Evolutionary conservation across 352 stramenopile species (phyloP).

Genomic region (Phytophthora brassicae): DNA sequence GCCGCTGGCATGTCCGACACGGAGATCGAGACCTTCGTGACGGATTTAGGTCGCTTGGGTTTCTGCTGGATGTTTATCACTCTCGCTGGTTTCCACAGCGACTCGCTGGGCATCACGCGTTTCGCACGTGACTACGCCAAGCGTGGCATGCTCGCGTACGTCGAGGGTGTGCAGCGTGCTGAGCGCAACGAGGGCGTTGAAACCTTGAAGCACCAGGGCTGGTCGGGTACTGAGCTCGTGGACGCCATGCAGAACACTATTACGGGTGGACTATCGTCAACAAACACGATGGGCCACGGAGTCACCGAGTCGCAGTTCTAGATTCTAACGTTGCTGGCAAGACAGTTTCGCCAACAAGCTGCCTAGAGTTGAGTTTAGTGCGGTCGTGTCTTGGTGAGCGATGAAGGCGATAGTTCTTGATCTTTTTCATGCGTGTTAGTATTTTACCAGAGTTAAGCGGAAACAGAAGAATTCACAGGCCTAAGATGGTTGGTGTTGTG

Average conservation of each 20-base stretch:
- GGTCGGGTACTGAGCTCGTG: conserved; percentile 96
- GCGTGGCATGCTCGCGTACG: conserved; percentile 94
- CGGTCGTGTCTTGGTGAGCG: conserved; percentile 4
- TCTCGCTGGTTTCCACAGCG: conserved; percentile 97
- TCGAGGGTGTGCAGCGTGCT: conserved; percentile 95
- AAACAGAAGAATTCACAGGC: conserved; percentile 27
- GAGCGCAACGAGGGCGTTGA: conserved; percentile 95
- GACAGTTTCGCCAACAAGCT: conserved; percentile 14
- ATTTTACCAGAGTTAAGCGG: conserved; percentile 31
- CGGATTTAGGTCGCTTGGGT: conserved; percentile 93
- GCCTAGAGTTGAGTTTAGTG: conserved; percentile 17
- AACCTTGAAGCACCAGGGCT: conserved; percentile 98
- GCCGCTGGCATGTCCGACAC: conserved; percentile 94
- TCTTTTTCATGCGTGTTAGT: conserved; percentile 31
- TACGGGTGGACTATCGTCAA: conserved; percentile 94
- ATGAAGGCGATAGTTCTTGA: conserved; percentile 18
- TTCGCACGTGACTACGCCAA: conserved; percentile 92
- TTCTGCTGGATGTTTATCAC: conserved; percentile 99
- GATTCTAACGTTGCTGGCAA: conserved; percentile 1
- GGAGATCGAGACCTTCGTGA: conserved; percentile 94
- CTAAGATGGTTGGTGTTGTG: background rate
- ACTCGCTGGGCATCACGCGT: conserved; percentile 95
- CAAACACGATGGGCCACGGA: conserved; percentile 96
- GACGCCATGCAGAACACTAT: conserved; percentile 96
- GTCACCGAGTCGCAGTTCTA: conserved; percentile 98